These are phyloP conservation scores for Antrodiella citrinella DNA, from an alignment of 768 basidiomycete genomes.

Conservation along the genomic window DNA sequence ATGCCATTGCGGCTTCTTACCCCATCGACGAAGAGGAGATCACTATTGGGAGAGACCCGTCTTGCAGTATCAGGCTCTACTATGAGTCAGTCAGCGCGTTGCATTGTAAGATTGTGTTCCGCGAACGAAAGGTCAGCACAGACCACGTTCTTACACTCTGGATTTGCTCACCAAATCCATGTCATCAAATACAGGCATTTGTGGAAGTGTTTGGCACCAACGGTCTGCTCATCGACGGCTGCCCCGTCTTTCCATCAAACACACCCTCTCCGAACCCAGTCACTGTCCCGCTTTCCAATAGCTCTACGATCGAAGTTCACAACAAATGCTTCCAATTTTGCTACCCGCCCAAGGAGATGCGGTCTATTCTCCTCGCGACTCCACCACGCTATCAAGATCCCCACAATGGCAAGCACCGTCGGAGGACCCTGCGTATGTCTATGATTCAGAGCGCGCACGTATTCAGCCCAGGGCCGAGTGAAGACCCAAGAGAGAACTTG, in stretches of 20 bases:
- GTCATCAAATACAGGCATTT: constrained; percentile 61
- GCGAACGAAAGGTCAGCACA: constrained; percentile 50
- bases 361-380: constrained; percentile 41
- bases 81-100: constrained; percentile 53
- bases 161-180: constrained; percentile 1
- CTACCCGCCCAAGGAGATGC: constrained; percentile 69
- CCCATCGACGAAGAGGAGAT: constrained; percentile 63
- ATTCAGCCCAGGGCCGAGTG: constrained; percentile 56
- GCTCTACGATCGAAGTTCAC: constrained; percentile 60
- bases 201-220: constrained; percentile 50
- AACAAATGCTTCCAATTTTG: constrained; percentile 64
- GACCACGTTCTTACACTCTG: background rate
- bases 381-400: constrained; percentile 34
- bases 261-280: constrained; percentile 26
- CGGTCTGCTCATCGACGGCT: constrained; percentile 57
- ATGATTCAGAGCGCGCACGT: constrained; percentile 74
- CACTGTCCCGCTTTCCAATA: constrained; percentile 58
- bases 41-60: constrained; percentile 59
- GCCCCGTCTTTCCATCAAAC: constrained; percentile 44
- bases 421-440: constrained; percentile 53
- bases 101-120: constrained; percentile 62
- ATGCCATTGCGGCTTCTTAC: constrained; percentile 50
- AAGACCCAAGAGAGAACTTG: constrained; percentile 55
- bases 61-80: constrained; percentile 62
- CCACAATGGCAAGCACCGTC: constrained; percentile 19